Evolutionary conservation across 2,329 filamentous ascomycete genomes (phyloP).

Genomic region (Talaromyces sp.): DNA sequence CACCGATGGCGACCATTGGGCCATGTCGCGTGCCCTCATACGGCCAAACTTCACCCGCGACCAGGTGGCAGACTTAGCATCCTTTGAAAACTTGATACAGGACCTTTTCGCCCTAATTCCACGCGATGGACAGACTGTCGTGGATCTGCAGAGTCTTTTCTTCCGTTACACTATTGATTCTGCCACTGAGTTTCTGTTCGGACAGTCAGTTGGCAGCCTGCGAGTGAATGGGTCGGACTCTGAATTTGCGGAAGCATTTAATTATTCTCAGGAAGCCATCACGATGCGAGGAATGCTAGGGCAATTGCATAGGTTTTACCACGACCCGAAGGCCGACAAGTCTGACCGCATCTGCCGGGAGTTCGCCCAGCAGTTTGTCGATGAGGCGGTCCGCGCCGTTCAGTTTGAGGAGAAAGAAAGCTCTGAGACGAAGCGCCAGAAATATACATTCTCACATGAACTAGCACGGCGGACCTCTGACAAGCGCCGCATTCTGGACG

Average conservation of each 20-base stretch:
- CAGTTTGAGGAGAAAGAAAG: constrained; percentile 26
- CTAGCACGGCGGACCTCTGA: constrained; percentile 47
- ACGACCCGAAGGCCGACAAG: not conserved
- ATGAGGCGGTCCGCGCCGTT: constrained; percentile 59
- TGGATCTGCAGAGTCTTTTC: constrained; percentile 4
- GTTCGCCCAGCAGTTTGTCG: constrained; percentile 54
- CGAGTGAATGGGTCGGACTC: not conserved
- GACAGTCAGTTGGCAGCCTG: constrained; percentile 37
- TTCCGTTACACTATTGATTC: constrained; percentile 62
- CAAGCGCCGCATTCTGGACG: constrained; percentile 40
- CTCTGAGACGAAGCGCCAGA: constrained; percentile 23
- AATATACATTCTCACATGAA: constrained; percentile 55
- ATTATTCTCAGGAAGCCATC: constrained; percentile 4
- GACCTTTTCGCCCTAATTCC: not conserved
- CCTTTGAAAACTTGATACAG: not conserved
- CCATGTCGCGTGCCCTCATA: constrained; percentile 2
- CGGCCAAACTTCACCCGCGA: constrained; percentile 8
- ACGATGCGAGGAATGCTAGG: not conserved
- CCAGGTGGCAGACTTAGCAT: constrained; percentile 1
- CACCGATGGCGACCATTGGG: constrained; percentile 2
- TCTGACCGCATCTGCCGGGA: not conserved
- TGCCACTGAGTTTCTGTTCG: constrained; percentile 80
- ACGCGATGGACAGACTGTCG: constrained; percentile 25
- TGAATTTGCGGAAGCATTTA: not conserved
- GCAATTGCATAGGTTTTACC: not conserved